Evolutionary conservation across 2,329 filamentous ascomycete species (phyloP), one percentile per base, ranked within the genome.

Genomic region (Hypoxylon sp.): DNA sequence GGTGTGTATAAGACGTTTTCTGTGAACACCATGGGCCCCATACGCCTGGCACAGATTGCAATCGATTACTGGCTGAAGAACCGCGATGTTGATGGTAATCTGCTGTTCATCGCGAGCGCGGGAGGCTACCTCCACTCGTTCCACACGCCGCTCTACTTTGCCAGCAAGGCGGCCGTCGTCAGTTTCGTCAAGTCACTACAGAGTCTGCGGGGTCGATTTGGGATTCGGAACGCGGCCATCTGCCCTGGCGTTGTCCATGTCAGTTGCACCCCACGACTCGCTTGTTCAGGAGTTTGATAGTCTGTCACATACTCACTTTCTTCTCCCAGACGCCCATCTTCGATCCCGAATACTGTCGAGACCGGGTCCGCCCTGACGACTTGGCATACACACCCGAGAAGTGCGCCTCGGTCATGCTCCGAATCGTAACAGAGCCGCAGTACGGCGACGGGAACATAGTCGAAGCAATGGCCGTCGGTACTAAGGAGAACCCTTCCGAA

Each of bases 21-120:
- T 17, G 48, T 67, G 47, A 70, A 70, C 53, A 31, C 46, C 18
- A 52, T 62, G 7, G 67, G 57, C 0, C 67, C 67, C 2, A 65
- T 69, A 20, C 57, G 67, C 8, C 49, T 69, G 4, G 49, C 67
- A 3, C 67, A 70, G 60, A 63, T 68, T 27, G 67, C 67, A 10
- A 29, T 69, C n/a, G 58, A 69, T 31, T 69, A 69, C 55, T 75
- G 70, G 72, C 52, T 68, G 10, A 48, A 68, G 37, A 60, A 71
- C 33, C 29, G 29, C 7, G 27, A 63, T 10, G 46, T 68, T 5
- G 9, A 65, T 8, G 68, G 67, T 1, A 70, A 72, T 11, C 10
- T 74, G 0, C 35, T 75, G 1, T 68, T 63, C 41, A 35, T 75
- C 0, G 60, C 66, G 0, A 71, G 67, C n/a, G 20, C 74, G 27